These are phyloP conservation scores for Globisporangium uncinulatum DNA, from an alignment of 352 stramenopile genomes.

Conservation along the genomic window DNA sequence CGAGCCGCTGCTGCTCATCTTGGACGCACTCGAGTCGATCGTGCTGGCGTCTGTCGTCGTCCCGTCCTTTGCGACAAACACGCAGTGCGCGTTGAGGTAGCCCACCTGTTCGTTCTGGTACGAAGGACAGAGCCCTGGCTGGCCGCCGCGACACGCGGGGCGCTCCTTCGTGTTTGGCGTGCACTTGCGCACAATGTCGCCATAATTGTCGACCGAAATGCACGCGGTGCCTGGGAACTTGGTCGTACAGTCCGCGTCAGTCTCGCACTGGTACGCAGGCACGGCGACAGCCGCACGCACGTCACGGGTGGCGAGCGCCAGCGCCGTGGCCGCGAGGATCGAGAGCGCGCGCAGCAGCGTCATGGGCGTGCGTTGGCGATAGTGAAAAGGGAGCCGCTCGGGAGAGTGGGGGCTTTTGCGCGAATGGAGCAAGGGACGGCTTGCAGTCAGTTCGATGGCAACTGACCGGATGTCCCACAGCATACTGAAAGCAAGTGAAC, in stretches of 20 bases:
- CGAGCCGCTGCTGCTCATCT: conserved; percentile 7
- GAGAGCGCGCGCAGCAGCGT: conserved; percentile 6
- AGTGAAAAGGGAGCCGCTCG: no score
- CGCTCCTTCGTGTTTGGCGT: conserved; percentile 74
- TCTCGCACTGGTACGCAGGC: conserved; percentile 46
- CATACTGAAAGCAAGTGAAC: no score
- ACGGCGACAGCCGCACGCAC: conserved; percentile 7
- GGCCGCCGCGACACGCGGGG: conserved; percentile 62
- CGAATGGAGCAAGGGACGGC: no score
- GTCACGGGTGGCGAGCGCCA: conserved; percentile 2
- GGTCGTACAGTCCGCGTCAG: conserved; percentile 64
- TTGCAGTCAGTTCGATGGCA: no score
- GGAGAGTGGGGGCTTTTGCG: no score
- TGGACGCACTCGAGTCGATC: conserved; percentile 4
- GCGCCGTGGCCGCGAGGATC: conserved; percentile 5
- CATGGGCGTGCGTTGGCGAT: neutral
- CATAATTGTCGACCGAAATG: conserved; percentile 75
- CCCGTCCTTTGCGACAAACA: conserved; percentile 66
- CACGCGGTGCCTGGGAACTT: conserved; percentile 66
- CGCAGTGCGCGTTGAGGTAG: conserved; percentile 79
- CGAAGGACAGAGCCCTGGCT: conserved; percentile 70
- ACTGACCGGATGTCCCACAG: no score
- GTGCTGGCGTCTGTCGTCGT: neutral
- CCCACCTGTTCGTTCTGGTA: conserved; percentile 65
- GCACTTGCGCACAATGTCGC: conserved; percentile 69